Conservation (phyloP, 2,329 filamentous ascomycete species). For the Aspergillus candidus region DNA sequence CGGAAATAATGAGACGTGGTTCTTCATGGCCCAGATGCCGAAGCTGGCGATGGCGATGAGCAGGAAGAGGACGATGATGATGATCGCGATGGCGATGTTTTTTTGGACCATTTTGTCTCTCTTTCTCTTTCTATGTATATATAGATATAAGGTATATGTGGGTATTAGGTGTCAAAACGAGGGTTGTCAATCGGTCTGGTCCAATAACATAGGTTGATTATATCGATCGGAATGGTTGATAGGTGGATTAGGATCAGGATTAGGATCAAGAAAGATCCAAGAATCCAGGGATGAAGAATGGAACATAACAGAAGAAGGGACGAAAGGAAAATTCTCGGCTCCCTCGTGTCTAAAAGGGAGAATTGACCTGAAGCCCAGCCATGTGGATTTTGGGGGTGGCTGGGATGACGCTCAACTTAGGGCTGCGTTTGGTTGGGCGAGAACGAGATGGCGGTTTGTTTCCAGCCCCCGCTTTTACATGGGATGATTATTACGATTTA, state of each 20-base stretch:
- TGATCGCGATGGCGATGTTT: constrained; percentile 46
- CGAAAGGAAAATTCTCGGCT: neutral
- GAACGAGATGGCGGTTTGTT: neutral
- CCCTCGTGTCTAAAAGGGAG: constrained; percentile 7
- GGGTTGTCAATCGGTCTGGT: neutral
- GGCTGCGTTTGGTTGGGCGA: constrained; percentile 5
- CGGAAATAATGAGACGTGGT: constrained; percentile 28
- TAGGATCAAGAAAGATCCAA: neutral
- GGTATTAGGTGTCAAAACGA: neutral
- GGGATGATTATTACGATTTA: too few relatives aligned
- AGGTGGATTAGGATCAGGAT: neutral
- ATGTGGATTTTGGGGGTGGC: constrained; percentile 16
- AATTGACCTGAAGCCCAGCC: constrained; percentile 10
- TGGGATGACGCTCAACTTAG: constrained; percentile 1
- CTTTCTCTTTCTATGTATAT: neutral
- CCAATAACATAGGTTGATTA: neutral
- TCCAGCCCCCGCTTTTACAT: neutral
- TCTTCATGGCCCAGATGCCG: constrained; percentile 30
- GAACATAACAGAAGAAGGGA: constrained; percentile 3
- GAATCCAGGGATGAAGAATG: neutral
- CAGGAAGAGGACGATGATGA: constrained; percentile 45
- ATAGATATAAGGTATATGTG: neutral
- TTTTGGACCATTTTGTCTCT: constrained; percentile 34
- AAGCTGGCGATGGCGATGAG: constrained; percentile 40
- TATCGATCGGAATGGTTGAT: neutral